Evolutionary conservation across 2,329 filamentous ascomycete species (phyloP).

Genomic region (Fusarium chaquense): DNA sequence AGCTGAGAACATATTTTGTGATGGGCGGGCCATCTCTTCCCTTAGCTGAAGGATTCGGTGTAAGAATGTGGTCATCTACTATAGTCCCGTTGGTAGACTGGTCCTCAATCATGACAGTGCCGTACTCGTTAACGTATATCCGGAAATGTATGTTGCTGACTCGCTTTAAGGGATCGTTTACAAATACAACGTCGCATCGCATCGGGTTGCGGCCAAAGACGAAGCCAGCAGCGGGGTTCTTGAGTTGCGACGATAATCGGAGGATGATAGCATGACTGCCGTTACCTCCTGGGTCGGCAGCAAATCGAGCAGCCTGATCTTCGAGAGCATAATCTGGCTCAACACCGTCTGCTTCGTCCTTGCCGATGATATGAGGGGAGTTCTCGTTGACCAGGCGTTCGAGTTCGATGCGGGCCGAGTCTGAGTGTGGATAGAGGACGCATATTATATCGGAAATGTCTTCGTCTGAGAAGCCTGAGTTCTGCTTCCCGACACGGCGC

Average conservation of each 20-base stretch:
- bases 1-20: constrained; percentile 71
- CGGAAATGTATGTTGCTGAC: constrained; percentile 97
- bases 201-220: constrained; percentile 82
- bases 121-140: constrained; percentile 89
- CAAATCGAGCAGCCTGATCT: constrained; percentile 63
- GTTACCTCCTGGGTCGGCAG: constrained; percentile 58
- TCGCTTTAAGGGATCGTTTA: constrained; percentile 74
- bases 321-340: constrained; percentile 64
- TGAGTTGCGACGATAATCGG: constrained; percentile 79
- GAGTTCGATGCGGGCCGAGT: constrained; percentile 79
- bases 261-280: constrained; percentile 79
- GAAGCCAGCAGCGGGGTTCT: constrained; percentile 79
- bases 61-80: constrained; percentile 79
- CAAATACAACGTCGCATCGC: constrained; percentile 79
- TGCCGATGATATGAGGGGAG: constrained; percentile 63
- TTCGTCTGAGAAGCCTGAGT: constrained; percentile 83
- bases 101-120: constrained; percentile 91
- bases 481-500: constrained; percentile 80
- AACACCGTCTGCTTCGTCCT: constrained; percentile 62
- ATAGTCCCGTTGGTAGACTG: constrained; percentile 95
- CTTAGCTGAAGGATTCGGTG: constrained; percentile 54
- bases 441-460: constrained; percentile 92
- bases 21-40: constrained; percentile 50
- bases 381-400: constrained; percentile 60
- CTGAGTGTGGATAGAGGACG: constrained; percentile 83